Evolutionary conservation across 306 rosid genomes (phyloP).

Genomic region (Ziziphus jujuba): DNA sequence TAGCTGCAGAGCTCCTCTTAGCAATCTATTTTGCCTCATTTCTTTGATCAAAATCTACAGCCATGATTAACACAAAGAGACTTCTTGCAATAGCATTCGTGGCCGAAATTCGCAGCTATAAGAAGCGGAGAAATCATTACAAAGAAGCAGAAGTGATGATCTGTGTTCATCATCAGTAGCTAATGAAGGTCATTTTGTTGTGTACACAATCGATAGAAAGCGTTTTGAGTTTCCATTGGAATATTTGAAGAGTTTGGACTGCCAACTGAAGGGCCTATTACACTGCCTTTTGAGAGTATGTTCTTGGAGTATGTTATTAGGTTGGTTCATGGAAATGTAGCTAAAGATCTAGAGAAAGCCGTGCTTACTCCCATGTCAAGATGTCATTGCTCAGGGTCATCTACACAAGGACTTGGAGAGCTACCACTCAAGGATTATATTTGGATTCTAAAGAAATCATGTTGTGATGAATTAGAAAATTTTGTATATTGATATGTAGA

Average conservation of each 20-base stretch:
- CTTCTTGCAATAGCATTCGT: background rate
- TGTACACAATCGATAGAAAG: conserved; percentile 3
- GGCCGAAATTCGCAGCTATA: background rate
- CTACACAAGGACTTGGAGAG: background rate
- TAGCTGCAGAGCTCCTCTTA: no score
- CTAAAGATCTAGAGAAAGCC: background rate
- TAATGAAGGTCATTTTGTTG: conserved; percentile 23
- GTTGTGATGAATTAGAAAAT: no score
- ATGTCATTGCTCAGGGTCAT: background rate
- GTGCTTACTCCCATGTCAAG: background rate
- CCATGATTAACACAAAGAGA: background rate
- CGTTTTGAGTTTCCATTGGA: conserved; percentile 28
- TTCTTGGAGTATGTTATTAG: conserved; percentile 23
- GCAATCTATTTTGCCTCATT: no score
- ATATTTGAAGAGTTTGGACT: conserved; percentile 27
- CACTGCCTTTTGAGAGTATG: conserved; percentile 34
- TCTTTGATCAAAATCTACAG: background rate
- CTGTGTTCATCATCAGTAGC: background rate
- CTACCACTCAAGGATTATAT: background rate
- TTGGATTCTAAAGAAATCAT: background rate
- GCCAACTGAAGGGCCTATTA: conserved; percentile 28
- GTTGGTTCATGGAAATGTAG: background rate
- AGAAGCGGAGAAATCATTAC: background rate
- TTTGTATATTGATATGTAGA: no score
- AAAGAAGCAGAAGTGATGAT: background rate